Evolutionary conservation across 2,329 filamentous ascomycete genomes (phyloP).

Genomic region (Dothideomycetidae sp.): DNA sequence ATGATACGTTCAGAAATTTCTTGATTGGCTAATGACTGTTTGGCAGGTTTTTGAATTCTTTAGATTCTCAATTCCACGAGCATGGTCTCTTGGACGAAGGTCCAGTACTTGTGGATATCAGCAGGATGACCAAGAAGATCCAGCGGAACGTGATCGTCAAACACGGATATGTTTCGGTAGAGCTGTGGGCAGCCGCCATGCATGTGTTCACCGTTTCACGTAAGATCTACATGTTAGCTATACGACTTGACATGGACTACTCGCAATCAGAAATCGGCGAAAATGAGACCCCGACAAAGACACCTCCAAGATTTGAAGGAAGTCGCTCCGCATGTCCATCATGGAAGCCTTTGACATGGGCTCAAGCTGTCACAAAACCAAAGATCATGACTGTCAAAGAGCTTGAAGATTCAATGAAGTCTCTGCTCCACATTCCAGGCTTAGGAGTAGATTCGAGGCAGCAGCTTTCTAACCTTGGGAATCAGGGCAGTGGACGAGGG

Average conservation of each 20-base stretch:
- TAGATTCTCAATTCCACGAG: no score
- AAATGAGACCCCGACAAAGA: no score
- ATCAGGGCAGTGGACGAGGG: background rate
- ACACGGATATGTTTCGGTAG: conserved; percentile 19
- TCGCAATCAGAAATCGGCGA: background rate
- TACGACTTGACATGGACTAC: background rate
- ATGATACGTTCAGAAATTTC: no score
- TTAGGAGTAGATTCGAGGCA: background rate
- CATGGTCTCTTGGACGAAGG: background rate
- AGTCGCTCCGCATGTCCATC: no score
- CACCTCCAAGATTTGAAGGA: no score
- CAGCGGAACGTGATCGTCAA: conserved; percentile 26
- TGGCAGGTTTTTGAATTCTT: no score
- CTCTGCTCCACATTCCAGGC: no score
- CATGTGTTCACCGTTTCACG: conserved; percentile 20
- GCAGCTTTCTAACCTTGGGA: background rate
- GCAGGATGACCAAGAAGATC: conserved; percentile 26
- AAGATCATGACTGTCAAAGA: background rate
- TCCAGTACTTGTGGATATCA: conserved; percentile 17
- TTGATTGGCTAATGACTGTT: no score
- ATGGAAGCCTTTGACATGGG: no score
- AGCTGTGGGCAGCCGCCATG: conserved; percentile 27
- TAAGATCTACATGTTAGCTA: conserved; percentile 15
- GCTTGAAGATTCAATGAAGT: no score
- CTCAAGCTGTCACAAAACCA: background rate